Percentiles rank a stretch among this genome's conserved stretches.
These are phyloP conservation scores for Scheffersomyces lignosus DNA, from an alignment of 805 yeast genomes.

Conservation along the genomic window DNA sequence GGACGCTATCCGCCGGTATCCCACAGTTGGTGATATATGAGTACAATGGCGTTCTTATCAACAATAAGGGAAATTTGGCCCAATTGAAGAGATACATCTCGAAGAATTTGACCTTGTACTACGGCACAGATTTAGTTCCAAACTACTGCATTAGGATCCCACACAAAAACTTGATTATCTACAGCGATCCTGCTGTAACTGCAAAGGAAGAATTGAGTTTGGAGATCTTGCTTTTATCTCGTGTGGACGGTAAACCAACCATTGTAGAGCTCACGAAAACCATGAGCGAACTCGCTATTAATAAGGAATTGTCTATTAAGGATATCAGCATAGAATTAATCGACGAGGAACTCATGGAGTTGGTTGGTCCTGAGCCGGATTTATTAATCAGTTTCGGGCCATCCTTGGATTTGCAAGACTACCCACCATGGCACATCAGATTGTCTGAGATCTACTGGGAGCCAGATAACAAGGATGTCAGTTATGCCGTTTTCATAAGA, in stretches of 20 bases:
- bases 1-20: constrained; percentile 91
- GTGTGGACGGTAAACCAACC: constrained; percentile 85
- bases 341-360: constrained; percentile 67
- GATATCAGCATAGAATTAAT: constrained; percentile 77
- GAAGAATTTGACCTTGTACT: constrained; percentile 65
- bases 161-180: constrained; percentile 54
- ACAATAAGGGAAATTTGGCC: constrained; percentile 36
- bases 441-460: constrained; percentile 90
- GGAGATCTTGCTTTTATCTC: constrained; percentile 64
- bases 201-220: constrained; percentile 37
- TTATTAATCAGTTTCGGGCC: constrained; percentile 83
- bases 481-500: constrained; percentile 79
- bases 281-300: constrained; percentile 70
- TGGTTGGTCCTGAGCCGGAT: constrained; percentile 94
- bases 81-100: constrained; percentile 57
- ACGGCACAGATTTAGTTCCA: constrained; percentile 71
- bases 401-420: constrained; percentile 85
- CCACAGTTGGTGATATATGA: constrained; percentile 75
- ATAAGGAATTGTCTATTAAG: constrained; percentile 56
- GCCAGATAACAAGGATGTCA: constrained; percentile 76
- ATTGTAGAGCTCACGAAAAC: constrained; percentile 86
- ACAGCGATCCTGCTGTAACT: constrained; percentile 20
- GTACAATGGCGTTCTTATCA: constrained; percentile 63
- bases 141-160: constrained; percentile 64
- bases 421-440: constrained; percentile 97